Percentiles rank a stretch among this genome's conserved stretches.
phyloP scores from a whole-genome alignment of 768 basidiomycete species.

The Clavulina sp. region DNA sequence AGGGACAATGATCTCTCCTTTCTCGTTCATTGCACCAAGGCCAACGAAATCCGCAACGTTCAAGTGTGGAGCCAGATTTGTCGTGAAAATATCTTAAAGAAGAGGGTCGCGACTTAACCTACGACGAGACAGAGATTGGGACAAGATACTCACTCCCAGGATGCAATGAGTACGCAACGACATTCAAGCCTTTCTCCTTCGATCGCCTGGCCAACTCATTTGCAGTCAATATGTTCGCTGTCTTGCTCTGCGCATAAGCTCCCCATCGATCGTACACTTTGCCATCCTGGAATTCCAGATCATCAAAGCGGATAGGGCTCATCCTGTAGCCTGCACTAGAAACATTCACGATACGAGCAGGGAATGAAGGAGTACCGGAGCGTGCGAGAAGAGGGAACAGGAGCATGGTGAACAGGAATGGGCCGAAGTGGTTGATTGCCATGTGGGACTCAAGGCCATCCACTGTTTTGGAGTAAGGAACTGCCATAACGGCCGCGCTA shows the following conservation, averaged over 20 bases:
- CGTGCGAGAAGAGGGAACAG: constrained; percentile 1
- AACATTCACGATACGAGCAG: constrained; percentile 5
- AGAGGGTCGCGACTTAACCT: too few species aligned
- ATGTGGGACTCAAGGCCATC: constrained; percentile 11
- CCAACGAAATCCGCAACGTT: background rate
- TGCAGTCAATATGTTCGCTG: constrained; percentile 10
- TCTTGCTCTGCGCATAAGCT: constrained; percentile 6
- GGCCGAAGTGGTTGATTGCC: constrained; percentile 10
- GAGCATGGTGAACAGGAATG: constrained; percentile 11
- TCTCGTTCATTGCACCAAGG: background rate
- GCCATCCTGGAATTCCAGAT: background rate
- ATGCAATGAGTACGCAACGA: background rate
- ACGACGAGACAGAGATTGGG: too few species aligned
- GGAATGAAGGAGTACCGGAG: background rate
- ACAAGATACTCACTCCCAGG: constrained; percentile 8
- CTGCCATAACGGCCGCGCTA: too few species aligned
- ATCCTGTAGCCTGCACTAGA: too few species aligned
- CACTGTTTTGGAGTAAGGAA: background rate
- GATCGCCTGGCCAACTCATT: constrained; percentile 2
- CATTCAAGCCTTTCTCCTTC: background rate
- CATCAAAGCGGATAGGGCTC: background rate
- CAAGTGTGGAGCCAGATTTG: background rate
- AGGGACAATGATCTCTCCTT: constrained; percentile 1
- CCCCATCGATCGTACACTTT: constrained; percentile 1
- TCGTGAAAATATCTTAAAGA: too few species aligned